Conservation (phyloP, 768 basidiomycete species). For the Boletus fagicola region DNA sequence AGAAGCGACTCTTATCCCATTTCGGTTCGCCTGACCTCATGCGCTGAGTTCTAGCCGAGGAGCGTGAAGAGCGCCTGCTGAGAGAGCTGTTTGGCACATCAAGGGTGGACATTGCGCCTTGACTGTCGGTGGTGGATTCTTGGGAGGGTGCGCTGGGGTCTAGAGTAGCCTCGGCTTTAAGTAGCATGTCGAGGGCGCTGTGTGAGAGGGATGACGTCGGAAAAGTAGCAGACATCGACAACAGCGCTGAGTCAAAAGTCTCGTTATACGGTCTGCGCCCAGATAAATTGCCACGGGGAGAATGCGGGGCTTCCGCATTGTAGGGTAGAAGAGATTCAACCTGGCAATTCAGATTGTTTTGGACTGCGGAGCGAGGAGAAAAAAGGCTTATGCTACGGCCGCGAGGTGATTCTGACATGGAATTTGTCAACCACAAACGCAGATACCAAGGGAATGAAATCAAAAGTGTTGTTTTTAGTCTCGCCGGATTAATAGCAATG, state of each 20-base stretch:
- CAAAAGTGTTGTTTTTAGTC: constrained; percentile 24
- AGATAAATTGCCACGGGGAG: constrained; percentile 26
- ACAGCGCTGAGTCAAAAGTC: constrained; percentile 23
- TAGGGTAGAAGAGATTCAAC: constrained; percentile 23
- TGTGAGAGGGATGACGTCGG: constrained; percentile 35
- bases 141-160: constrained; percentile 17
- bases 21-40: constrained; percentile 25
- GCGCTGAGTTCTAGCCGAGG: constrained; percentile 29
- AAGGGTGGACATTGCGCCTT: constrained; percentile 24
- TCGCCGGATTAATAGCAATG: constrained; percentile 11
- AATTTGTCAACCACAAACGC: constrained; percentile 18
- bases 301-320: constrained; percentile 35
- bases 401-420: constrained; percentile 29
- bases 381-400: constrained; percentile 35
- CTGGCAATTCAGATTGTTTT: constrained; percentile 18
- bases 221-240: constrained; percentile 22
- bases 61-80: constrained; percentile 31
- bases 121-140: constrained; percentile 18
- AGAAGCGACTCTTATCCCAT: constrained; percentile 31
- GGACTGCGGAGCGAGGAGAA: constrained; percentile 31
- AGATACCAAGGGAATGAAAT: constrained; percentile 21
- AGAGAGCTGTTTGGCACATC: constrained; percentile 26
- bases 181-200: constrained; percentile 32
- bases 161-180: constrained; percentile 30
- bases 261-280: constrained; percentile 25